phyloP scores from a whole-genome alignment of 345 rosid genomes.

The Populus deltoides region DNA sequence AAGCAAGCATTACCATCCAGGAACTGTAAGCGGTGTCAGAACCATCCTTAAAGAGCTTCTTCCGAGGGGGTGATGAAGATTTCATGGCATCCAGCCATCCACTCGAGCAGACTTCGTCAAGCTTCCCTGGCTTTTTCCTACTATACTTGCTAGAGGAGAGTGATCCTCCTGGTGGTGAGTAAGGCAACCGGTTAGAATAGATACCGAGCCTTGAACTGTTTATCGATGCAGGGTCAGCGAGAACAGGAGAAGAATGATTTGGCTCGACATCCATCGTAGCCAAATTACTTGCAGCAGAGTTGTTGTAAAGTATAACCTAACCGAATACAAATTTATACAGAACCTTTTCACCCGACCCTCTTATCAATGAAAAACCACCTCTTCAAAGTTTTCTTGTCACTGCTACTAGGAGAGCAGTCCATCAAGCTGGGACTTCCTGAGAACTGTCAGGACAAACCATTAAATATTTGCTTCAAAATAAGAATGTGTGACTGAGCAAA shows the following conservation, averaged over 20 bases:
- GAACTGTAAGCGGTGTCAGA: slow-evolving; percentile 52
- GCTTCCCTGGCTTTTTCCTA: slow-evolving; percentile 57
- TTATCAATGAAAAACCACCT: slow-evolving; percentile 95
- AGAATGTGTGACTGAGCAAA: neutral
- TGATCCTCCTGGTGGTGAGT: slow-evolving; percentile 45
- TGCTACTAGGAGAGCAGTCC: slow-evolving; percentile 62
- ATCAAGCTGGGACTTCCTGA: slow-evolving; percentile 52
- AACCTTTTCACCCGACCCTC: slow-evolving; percentile 56
- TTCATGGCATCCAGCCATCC: slow-evolving; percentile 96
- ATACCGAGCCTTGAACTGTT: slow-evolving; percentile 68
- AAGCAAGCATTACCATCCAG: slow-evolving; percentile 61
- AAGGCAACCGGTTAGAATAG: slow-evolving; percentile 47
- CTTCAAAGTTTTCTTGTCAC: slow-evolving; percentile 85
- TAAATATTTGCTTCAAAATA: slow-evolving; percentile 6
- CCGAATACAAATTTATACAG: slow-evolving; percentile 9
- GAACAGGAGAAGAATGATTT: slow-evolving; percentile 66
- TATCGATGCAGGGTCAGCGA: slow-evolving; percentile 56
- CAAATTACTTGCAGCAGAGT: slow-evolving; percentile 25
- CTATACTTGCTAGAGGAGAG: slow-evolving; percentile 51
- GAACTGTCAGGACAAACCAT: slow-evolving; percentile 37
- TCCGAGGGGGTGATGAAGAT: slow-evolving; percentile 92
- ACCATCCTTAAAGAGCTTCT: slow-evolving; percentile 67
- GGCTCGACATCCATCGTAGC: slow-evolving; percentile 63
- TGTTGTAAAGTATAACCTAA: slow-evolving; percentile 11
- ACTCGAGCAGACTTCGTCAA: slow-evolving; percentile 80